Conservation (phyloP, 305 asterid species). For the Stenogyne calaminthoides region DNA sequence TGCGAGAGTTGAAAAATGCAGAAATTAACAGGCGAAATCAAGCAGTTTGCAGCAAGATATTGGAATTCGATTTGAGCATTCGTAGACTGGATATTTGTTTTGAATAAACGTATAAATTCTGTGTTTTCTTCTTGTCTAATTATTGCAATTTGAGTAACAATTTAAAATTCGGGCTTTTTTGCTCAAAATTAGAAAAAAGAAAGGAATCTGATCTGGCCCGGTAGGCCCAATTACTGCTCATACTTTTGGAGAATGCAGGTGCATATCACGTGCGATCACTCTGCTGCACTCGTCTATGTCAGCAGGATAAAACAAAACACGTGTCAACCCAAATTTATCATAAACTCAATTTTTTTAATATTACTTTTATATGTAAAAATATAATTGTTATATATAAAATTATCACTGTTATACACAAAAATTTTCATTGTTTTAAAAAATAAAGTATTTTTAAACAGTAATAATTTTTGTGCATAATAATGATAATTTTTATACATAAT, state of each 20-base stretch:
- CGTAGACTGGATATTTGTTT: slow-evolving; percentile 13
- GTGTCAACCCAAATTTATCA: too few species aligned
- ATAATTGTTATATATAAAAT: too few species aligned
- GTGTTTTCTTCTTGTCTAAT: slow-evolving; percentile 1
- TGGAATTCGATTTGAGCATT: slow-evolving; percentile 13
- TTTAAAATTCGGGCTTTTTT: background rate
- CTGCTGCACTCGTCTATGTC: background rate
- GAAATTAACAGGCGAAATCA: slow-evolving; percentile 15
- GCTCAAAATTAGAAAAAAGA: background rate
- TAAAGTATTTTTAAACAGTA: too few species aligned
- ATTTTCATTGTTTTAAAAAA: too few species aligned
- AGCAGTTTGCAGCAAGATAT: slow-evolving; percentile 11
- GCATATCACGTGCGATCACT: background rate
- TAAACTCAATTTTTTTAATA: too few species aligned
- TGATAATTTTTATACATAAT: too few species aligned
- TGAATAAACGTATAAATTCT: slow-evolving; percentile 10
- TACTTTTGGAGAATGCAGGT: background rate
- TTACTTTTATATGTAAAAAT: too few species aligned
- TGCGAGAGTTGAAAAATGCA: slow-evolving; percentile 13
- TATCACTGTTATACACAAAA: too few species aligned
- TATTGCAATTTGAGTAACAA: background rate
- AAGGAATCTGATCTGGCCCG: background rate
- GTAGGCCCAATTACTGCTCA: slow-evolving; percentile 3
- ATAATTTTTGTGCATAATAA: too few species aligned
- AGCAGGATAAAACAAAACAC: too few species aligned